These are phyloP conservation scores for Eucalyptus dawsonii DNA, from an alignment of 345 rosid genomes.

Conservation along the genomic window DNA sequence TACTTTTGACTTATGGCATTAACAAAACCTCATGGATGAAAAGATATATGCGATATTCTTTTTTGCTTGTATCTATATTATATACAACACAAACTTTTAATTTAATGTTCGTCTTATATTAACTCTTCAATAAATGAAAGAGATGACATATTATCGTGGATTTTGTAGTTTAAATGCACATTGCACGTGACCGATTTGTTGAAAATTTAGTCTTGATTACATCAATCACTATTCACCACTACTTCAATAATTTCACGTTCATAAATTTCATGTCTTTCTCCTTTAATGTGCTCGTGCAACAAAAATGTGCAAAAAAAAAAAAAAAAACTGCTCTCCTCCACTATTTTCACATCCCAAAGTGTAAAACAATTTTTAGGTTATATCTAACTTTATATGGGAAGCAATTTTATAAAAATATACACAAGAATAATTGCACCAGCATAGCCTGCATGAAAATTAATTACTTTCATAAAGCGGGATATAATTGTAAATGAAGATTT, in stretches of 20 bases:
- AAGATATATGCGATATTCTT: background rate
- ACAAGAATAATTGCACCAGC: background rate
- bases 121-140: background rate
- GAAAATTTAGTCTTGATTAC: background rate
- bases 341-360: background rate
- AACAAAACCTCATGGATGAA: background rate
- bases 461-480: background rate
- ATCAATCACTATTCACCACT: background rate
- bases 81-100: background rate
- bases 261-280: background rate
- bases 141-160: background rate
- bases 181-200: fast-evolving
- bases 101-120: background rate
- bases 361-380: background rate
- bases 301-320: background rate
- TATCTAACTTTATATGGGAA: background rate
- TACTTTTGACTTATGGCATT: background rate
- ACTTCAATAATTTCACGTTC: background rate
- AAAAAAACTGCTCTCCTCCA: background rate
- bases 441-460: fast-evolving
- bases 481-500: background rate
- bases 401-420: background rate
- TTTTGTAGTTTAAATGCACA: background rate
- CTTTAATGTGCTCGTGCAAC: background rate
- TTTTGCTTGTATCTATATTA: background rate